Base-by-base conservation (phyloP, 805 yeast genomes). In the Candida multigemmis region DNA sequence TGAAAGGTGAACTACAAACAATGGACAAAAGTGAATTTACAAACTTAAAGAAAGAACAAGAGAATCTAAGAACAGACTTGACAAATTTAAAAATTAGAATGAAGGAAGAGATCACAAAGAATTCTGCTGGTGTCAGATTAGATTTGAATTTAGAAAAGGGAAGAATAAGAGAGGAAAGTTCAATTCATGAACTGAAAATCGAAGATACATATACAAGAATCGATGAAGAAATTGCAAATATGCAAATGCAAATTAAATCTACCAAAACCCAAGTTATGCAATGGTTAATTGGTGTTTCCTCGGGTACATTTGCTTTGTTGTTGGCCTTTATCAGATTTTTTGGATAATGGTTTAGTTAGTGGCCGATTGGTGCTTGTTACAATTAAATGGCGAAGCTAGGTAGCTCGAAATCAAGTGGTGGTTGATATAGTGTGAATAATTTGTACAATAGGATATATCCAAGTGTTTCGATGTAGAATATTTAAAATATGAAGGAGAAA, bases 231-330 rank as follows among this genome's bases (percentile, higher is more conserved):
- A 79, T 91, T 15, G 79, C 89, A 21, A 89, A 91, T 48, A 83
- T 91, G 74, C 87, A 83, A 53, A 83, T 87, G 66, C 96, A 89
- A 55, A 86, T 91, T 39, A 95, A 91, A 46, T 76, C 84, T 23
- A 95, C 89, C 17, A 91, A 91, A 59, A 84, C 95, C 2, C 96
- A 91, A 51, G 96, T 91, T 26, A 74, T 86, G 77, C 98, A 91
- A 56, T 91, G 98, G 98, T 68, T 91, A 37, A 85, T 91, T 42
- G 97, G 97, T 65, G 96, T 91, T 12, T 83, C 94, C 48, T 87
- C 97, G 2, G 98, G 97, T 80, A 83, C 96, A 1, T 84, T 89
- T 56, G 97, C 97, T 9, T 66, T 91, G 32, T 81, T 91, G 27
- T 59, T 89, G 42, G 96, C 97, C 1, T 91, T 91, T 50, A 83